These are phyloP conservation scores for Circinella minor DNA, from an alignment of 371 early-diverging fungal species.

Conservation along the genomic window DNA sequence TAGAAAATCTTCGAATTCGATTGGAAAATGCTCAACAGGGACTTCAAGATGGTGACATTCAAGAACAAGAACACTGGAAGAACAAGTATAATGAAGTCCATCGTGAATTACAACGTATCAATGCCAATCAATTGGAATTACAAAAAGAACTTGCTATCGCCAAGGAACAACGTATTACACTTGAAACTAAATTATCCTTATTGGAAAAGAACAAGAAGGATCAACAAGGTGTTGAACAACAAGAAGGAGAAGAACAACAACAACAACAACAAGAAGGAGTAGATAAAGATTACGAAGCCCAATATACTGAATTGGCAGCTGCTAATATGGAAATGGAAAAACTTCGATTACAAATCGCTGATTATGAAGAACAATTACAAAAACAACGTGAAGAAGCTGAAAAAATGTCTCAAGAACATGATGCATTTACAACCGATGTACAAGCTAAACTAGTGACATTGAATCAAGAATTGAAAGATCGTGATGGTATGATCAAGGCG, in stretches of 20 bases:
- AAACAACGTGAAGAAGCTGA: slow-evolving; percentile 10
- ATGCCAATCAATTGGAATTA: slow-evolving; percentile 10
- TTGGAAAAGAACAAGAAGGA: background rate
- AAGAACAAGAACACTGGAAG: slow-evolving; percentile 26
- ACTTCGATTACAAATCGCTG: background rate
- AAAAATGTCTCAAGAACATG: slow-evolving; percentile 12
- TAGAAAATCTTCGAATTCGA: slow-evolving; percentile 17
- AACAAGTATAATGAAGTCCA: slow-evolving; percentile 19
- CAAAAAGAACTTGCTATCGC: slow-evolving; percentile 23
- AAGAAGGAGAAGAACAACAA: background rate
- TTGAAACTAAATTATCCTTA: slow-evolving; percentile 15
- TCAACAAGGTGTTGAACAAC: background rate
- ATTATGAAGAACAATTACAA: background rate
- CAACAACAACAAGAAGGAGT: background rate
- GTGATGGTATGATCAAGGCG: background rate
- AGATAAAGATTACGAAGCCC: background rate
- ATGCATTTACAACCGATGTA: slow-evolving; percentile 2
- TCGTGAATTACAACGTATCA: slow-evolving; percentile 24
- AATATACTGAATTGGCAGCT: slow-evolving; percentile 3
- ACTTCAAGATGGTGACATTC: slow-evolving; percentile 1
- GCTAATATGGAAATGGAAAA: slow-evolving; percentile 4
- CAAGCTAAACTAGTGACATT: slow-evolving; percentile 9
- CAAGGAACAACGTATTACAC: slow-evolving; percentile 20
- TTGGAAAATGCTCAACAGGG: slow-evolving; percentile 16
- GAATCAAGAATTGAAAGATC: slow-evolving; percentile 7